Percentiles rank a stretch among this genome's conserved stretches.
phyloP scores from a whole-genome alignment of 1,139 yeast species.

The Wickerhamiella infanticola region DNA sequence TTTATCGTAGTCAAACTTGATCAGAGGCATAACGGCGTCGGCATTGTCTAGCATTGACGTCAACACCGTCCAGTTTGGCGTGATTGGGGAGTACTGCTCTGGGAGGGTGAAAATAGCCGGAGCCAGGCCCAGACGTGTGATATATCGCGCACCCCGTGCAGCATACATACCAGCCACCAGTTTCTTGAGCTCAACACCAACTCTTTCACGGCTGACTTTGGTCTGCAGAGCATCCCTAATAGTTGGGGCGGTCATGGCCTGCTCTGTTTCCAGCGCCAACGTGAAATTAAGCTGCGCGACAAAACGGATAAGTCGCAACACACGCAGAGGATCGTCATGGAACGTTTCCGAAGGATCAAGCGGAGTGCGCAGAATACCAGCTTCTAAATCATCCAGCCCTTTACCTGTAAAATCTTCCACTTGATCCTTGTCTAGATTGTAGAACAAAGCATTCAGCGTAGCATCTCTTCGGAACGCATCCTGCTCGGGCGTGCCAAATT shows the following conservation, averaged over 20 bases:
- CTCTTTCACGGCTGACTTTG: slow-evolving; percentile 81
- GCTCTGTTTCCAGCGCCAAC: slow-evolving; percentile 42
- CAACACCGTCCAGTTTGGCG: neutral
- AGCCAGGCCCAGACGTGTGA: slow-evolving; percentile 38
- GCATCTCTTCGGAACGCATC: slow-evolving; percentile 94
- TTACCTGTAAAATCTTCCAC: slow-evolving; percentile 73
- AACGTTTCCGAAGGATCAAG: slow-evolving; percentile 72
- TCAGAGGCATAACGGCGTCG: neutral
- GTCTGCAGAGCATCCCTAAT: slow-evolving; percentile 44
- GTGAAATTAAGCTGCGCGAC: slow-evolving; percentile 62
- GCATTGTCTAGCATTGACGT: neutral
- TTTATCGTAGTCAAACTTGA: slow-evolving; percentile 14
- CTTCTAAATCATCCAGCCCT: slow-evolving; percentile 56
- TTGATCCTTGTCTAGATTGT: slow-evolving; percentile 47
- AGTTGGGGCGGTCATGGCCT: slow-evolving; percentile 48
- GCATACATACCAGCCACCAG: slow-evolving; percentile 52
- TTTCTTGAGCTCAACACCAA: slow-evolving; percentile 75
- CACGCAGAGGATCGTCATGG: slow-evolving; percentile 83
- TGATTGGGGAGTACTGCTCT: slow-evolving; percentile 1
- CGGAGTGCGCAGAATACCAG: slow-evolving; percentile 75
- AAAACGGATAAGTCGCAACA: slow-evolving; percentile 68
- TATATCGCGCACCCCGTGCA: slow-evolving; percentile 43
- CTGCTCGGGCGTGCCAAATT: slow-evolving; percentile 75
- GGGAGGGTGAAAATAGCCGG: slow-evolving; percentile 11
- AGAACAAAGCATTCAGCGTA: slow-evolving; percentile 76